These are phyloP conservation scores for Tulasnella sp. DNA, from an alignment of 768 basidiomycete species.

Conservation along the genomic window DNA sequence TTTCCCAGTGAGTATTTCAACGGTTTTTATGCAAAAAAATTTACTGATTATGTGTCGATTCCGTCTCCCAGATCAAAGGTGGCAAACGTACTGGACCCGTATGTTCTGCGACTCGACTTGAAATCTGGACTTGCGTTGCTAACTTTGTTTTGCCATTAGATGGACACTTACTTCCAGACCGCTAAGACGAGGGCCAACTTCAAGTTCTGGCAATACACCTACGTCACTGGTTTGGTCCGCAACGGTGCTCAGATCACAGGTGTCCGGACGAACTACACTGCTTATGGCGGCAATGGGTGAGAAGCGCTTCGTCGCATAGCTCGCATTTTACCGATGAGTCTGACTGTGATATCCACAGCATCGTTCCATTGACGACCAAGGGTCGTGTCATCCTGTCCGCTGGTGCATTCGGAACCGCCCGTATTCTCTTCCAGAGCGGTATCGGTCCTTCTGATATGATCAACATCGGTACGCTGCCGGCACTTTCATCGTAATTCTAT, in stretches of 20 bases:
- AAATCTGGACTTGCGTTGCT: too few species aligned
- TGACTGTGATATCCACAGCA: constrained; percentile 24
- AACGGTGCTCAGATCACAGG: constrained; percentile 50
- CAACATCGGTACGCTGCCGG: neutral
- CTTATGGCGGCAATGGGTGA: constrained; percentile 42
- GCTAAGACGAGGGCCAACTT: constrained; percentile 47
- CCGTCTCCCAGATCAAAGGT: constrained; percentile 26
- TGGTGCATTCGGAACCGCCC: constrained; percentile 43
- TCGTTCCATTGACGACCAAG: constrained; percentile 46
- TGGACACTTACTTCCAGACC: constrained; percentile 53
- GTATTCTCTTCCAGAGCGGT: constrained; percentile 11
- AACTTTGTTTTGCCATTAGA: too few species aligned
- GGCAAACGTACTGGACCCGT: constrained; percentile 41
- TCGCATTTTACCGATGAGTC: neutral
- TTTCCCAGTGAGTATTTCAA: too few species aligned
- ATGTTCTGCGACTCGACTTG: too few species aligned
- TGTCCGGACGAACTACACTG: constrained; percentile 53
- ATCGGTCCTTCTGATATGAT: constrained; percentile 48
- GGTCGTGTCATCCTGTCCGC: constrained; percentile 55
- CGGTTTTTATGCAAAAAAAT: too few species aligned
- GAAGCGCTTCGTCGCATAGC: neutral
- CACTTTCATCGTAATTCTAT: neutral
- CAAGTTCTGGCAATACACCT: constrained; percentile 41
- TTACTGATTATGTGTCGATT: too few species aligned
- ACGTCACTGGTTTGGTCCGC: constrained; percentile 47